Conservation (phyloP, 78 protist genomes). For the Guillardia theta region DNA sequence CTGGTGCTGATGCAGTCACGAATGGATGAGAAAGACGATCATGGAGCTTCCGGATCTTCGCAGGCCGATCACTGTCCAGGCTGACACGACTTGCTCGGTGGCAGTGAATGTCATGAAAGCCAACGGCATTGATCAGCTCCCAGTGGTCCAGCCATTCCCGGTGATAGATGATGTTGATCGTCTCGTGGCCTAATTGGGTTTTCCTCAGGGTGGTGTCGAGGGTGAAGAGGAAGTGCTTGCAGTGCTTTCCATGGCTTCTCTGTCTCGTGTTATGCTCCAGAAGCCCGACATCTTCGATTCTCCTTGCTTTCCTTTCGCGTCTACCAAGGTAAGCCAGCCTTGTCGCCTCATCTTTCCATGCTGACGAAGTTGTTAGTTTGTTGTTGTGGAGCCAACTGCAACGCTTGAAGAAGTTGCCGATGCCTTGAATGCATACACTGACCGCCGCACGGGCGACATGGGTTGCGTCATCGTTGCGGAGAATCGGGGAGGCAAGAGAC, state of each 20-base stretch:
- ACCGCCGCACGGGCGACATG: slow-evolving; percentile 7
- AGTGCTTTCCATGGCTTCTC: background rate
- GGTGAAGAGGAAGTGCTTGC: slow-evolving; percentile 40
- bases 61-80: background rate
- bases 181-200: too few species aligned
- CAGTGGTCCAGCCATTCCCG: background rate
- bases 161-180: too few species aligned
- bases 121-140: background rate
- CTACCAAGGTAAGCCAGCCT: background rate
- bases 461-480: background rate
- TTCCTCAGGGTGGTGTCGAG: background rate
- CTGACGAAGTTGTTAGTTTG: background rate
- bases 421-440: slow-evolving; percentile 27
- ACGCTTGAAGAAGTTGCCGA: slow-evolving; percentile 31
- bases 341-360: background rate
- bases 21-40: slow-evolving; percentile 12
- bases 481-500: background rate
- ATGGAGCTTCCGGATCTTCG: slow-evolving; percentile 40
- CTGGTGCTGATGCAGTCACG: background rate
- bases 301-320: background rate
- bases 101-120: background rate
- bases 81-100: background rate
- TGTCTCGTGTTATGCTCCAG: background rate
- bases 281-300: background rate
- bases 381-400: background rate